Evolutionary conservation across 345 rosid species (phyloP), one percentile per base, ranked within the genome.

Genomic region (Eucalyptus urophylla): DNA sequence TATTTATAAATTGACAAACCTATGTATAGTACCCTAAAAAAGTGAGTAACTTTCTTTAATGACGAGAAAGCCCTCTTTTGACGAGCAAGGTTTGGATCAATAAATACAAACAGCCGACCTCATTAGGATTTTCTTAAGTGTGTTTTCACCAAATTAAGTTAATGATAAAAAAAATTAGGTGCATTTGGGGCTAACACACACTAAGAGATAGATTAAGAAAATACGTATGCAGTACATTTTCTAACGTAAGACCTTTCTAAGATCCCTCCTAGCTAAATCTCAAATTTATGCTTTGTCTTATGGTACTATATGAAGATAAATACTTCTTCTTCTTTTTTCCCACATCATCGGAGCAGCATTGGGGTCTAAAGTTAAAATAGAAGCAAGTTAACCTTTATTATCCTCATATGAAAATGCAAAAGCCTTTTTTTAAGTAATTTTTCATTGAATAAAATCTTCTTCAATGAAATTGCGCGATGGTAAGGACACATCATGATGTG

Each of bases 381-480:
- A 56, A 56, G 29, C 5, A 24, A 56, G 62, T 2, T 56, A 0
- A 56, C 62, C 62, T 56, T 56, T 56, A 56, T 9, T 21, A 24
- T 56, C 27, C 62, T 8, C 27, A 4, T 56, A 56, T 56, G 62
- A 56, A 56, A 56, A 9, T 24, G 27, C 3, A 24, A 56, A 56
- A 56, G 31, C 7, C 16, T 27, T 27, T 60, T 60, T 54, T 54
- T 12, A 58, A 60, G 14, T 11, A 3, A 51, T 51, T 51, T 51
- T 3, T 31, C 0, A 1, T 60, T 25, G 5, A 60, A 12, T 16
- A 60, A 12, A 60, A 27, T 25, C 6, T 22, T 56, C 13, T 22
- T 22, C 62, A 9, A 22, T 9, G 12, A 56, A 56, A 56, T 56
- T 56, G 6, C 62, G 0, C 6, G 0, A 60, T 60, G 0, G 15